Base-by-base conservation (phyloP, 371 early-diverging fungal genomes). In the Rhizopus stolonifer region DNA sequence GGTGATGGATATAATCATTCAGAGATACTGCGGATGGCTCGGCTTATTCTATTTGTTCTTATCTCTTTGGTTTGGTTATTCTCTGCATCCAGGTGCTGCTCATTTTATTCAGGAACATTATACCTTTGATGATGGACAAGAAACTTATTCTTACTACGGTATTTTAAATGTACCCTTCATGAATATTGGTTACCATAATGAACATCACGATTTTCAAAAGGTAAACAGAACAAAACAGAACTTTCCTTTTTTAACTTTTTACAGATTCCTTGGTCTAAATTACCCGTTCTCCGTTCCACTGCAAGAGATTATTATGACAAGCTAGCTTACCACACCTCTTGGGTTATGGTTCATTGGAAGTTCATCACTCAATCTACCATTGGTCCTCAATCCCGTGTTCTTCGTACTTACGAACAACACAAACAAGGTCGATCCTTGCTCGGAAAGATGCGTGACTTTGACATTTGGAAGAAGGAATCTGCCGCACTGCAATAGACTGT, bases 51-150 rank as follows among this genome's bases (percentile, higher is more conserved):
- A 95, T 67, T 70, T 95, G 17, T 74, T 84, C 54, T 55, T 86
- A 17, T 89, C 90, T 13, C 82, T 94, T 26, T 90, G 87, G 77
- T 81, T 95, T 46, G 96, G 96, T 29, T 95, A 91, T 65, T 88
- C 91, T 22, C 69, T 95, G 22, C 98, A 98, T 72, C 97, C 97
- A 13, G 93, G 90, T 23, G 96, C 97, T 4, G 98, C 94, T 17
- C 99, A 98, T 67, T 95, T 97, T 54, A 89, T 98, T 60, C 95
- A 94, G 74, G 99, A 98, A 79, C 98, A 98, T 74, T 98, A 93
- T 67, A 93, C 93, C 19, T 95, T 93, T 80, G 87, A 83, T 45
- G 89, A 93, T 59, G 98, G 95, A 13, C 93, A 94, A 72, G 98
- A 98, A 71, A 97, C 97, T 1, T 97, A 97, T 74, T 92, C 92